Evolutionary conservation across 306 rosid genomes (phyloP).

Genomic region (Quercus wislizeni): DNA sequence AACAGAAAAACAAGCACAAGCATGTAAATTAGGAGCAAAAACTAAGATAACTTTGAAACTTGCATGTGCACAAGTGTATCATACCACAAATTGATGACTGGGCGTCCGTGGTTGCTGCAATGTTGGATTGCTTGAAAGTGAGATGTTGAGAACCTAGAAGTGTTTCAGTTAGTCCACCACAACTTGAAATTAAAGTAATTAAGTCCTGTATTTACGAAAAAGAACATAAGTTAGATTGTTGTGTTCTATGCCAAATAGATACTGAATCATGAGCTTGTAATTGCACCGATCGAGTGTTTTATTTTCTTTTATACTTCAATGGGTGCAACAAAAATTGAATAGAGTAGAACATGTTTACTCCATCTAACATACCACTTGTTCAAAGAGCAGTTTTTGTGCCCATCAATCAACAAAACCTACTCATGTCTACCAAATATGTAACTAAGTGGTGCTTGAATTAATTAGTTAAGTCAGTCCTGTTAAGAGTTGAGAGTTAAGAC

Average conservation of each 20-base stretch:
- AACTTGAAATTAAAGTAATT: slow-evolving; percentile 39
- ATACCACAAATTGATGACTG: slow-evolving; percentile 72
- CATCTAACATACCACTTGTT: no score
- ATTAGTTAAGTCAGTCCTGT: no score
- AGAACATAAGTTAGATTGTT: slow-evolving; percentile 1
- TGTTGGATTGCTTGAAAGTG: slow-evolving; percentile 52
- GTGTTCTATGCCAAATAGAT: background rate
- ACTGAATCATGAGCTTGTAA: background rate
- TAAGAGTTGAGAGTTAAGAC: no score
- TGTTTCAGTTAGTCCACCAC: slow-evolving; percentile 39
- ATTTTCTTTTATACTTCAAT: no score
- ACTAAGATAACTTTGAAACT: background rate
- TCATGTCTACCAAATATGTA: no score
- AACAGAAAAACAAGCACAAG: background rate
- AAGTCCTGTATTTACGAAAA: slow-evolving; percentile 51
- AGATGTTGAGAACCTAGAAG: slow-evolving; percentile 37
- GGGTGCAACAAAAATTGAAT: no score
- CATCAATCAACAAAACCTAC: no score
- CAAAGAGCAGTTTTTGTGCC: no score
- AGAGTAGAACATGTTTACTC: no score
- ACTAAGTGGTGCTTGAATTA: no score
- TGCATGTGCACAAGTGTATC: background rate
- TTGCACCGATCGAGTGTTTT: background rate
- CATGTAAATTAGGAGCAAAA: background rate
- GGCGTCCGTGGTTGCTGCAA: slow-evolving; percentile 65